Evolutionary conservation across 768 basidiomycete species (phyloP).

Genomic region (Harrya chromipes): DNA sequence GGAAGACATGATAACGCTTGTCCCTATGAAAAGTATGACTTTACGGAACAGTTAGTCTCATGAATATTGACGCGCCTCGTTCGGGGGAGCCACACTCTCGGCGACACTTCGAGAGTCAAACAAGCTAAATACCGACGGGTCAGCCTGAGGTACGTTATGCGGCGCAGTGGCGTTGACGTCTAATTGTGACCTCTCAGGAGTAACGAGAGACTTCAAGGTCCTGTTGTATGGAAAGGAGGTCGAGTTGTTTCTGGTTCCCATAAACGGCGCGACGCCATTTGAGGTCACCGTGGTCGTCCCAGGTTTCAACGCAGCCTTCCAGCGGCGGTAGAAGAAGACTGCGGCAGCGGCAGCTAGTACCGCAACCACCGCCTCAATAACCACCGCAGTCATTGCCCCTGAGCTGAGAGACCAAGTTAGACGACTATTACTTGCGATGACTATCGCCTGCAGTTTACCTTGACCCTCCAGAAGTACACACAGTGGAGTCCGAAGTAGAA

Average conservation of each 20-base stretch:
- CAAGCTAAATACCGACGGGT: neutral
- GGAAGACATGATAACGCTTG: slow-evolving; percentile 2
- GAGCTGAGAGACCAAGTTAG: slow-evolving; percentile 14
- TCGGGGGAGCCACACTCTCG: neutral
- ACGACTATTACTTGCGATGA: neutral
- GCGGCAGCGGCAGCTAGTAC: slow-evolving; percentile 14
- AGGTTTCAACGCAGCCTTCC: slow-evolving; percentile 11
- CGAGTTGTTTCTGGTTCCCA: slow-evolving; percentile 2
- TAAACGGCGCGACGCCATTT: slow-evolving; percentile 7
- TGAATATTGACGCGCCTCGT: slow-evolving; percentile 9
- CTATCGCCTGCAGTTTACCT: too few species aligned
- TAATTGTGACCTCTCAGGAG: neutral
- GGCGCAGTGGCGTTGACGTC: neutral
- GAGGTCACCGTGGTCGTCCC: neutral
- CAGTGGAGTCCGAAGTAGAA: too few species aligned
- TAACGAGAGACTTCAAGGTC: neutral
- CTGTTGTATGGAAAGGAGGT: neutral
- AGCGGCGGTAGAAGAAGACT: slow-evolving; percentile 22
- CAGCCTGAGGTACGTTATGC: neutral
- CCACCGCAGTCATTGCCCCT: slow-evolving; percentile 24
- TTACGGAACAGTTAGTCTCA: neutral
- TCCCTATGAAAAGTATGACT: slow-evolving; percentile 3
- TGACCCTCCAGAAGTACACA: too few species aligned
- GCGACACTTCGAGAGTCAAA: neutral
- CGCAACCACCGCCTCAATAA: slow-evolving; percentile 12